A percentile compares a stretch with the other conserved stretches of the same genome.
Conservation (phyloP, 2,329 filamentous ascomycete species). For the Aspergillus sp. region DNA sequence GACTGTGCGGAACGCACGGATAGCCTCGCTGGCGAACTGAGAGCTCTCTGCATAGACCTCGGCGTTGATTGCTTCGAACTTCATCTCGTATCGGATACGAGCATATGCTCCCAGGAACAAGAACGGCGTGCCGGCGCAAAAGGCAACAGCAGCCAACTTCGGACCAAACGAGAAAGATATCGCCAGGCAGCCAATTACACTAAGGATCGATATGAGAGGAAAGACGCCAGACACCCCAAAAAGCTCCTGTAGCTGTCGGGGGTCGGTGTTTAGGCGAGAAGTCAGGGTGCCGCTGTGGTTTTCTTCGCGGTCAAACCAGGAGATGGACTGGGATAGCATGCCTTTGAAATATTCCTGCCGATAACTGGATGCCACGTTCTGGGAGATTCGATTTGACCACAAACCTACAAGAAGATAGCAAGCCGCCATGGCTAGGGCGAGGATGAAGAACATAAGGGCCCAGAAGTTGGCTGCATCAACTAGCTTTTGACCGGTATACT, state of each 20-base stretch:
- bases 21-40: conserved; percentile 72
- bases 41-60: conserved; percentile 69
- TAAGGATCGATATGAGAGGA: conserved; percentile 64
- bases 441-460: conserved; percentile 57
- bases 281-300: neutral
- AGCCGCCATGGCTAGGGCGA: conserved; percentile 48
- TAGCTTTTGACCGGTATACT: conserved; percentile 38
- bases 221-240: conserved; percentile 48
- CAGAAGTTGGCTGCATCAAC: conserved; percentile 50
- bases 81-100: conserved; percentile 62
- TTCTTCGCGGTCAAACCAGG: neutral
- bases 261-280: neutral
- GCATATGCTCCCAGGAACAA: conserved; percentile 51
- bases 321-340: neutral
- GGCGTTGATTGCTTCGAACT: conserved; percentile 67
- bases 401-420: conserved; percentile 49
- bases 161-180: conserved; percentile 72
- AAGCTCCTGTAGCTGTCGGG: conserved; percentile 44
- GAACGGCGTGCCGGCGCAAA: conserved; percentile 58
- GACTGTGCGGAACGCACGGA: conserved; percentile 72
- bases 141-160: conserved; percentile 69
- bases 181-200: conserved; percentile 61
- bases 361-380: neutral
- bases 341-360: neutral
- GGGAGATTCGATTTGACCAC: conserved; percentile 44